Evolutionary conservation across 805 yeast species (phyloP), one percentile per base, ranked within the genome.

Genomic region (Kazachstania taianensis): DNA sequence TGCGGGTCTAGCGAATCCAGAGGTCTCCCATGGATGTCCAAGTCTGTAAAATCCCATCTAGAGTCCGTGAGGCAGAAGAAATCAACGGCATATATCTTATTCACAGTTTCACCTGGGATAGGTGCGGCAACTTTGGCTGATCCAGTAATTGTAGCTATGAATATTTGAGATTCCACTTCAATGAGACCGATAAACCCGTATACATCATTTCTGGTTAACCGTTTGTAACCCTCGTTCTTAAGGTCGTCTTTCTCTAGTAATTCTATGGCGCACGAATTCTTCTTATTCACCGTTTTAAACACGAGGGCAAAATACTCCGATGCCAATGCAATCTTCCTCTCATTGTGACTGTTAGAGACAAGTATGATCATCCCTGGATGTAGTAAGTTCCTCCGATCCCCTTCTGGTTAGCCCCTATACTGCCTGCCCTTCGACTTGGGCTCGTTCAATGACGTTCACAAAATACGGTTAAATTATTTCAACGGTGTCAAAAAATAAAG

Each of bases 181-280:
- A 89, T 80, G 31, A 92, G 60, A 0, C 98, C 98, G n/a, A 92
- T 57, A 50, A 87, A 81, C 1, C 94, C 94, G 44, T 65, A 57
- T 4, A 74, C 66, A 27, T 68, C 69, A 32, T 63, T 60, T 2
- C 52, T 65, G 44, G 63, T 70, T 49, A 67, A 62, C 44, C 52
- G 64, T 39, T 63, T 65, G 46, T 58, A 72, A 3, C 61, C 54
- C 33, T 55, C 60, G 28, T 53, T 44, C 32, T 57, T 52, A 43
- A 72, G 57, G 6, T 59, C 56, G 2, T 53, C 52, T 36, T 57
- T 64, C 8, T 65, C 55, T 2, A 65, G 61, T 30, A 73, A 58
- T 50, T 73, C 75, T 28, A 72, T 68, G n/a, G 71, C 68, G 48
- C 76, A 71, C 2, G 45, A 40, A 18, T 19, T 22, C 38, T 42